Evolutionary conservation across 176 grass and related monocot genomes (phyloP), one percentile per base, ranked within the genome.

Genomic region (Coix lacrymajobi): DNA sequence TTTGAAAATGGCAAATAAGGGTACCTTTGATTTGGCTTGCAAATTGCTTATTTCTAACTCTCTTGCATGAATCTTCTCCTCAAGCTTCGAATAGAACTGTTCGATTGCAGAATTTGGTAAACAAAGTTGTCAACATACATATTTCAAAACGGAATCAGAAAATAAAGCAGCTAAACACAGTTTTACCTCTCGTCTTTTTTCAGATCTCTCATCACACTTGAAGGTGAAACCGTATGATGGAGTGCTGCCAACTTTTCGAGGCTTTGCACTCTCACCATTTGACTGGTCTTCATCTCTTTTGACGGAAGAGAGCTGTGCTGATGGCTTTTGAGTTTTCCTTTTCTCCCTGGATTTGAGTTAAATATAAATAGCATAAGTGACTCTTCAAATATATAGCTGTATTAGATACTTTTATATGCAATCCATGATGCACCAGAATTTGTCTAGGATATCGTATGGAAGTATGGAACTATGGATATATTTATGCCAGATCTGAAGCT

Each of bases 51-150:
- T 85, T 85, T 92, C 90, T 80, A 88, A 17, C 40, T 92, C 90
- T 88, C 62, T 88, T 5, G 90, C 90, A 3, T 92, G 90, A 79
- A 88, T 88, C 73, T 92, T 92, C 62, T 92, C 90, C 78, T 92
- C 83, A 79, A 92, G 90, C 61, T 92, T 92, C 26, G 90, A 85
- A 81, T 92, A 92, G 67, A 88, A 92, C 90, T 92, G 85, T 67
- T 44, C 33, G 30, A 85, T 44, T 75, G 70, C 40, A 63, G 6
- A 61, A 64, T 62, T 79, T 30, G 14, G 66, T 74, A 79, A 83
- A 69, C 7, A 73, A 60, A 79, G 57, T 38, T 61, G 17, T 3
- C 45, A 52, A 75, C 40, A 33, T 44, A 49, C 48, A 83, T 81
- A 41, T 73, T 78, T 41, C 15, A 41, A 82, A 61, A 82, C n/a